Percentiles rank a stretch among this genome's conserved stretches.
phyloP scores from a whole-genome alignment of 352 stramenopile genomes.

The Globisporangium irregulare region DNA sequence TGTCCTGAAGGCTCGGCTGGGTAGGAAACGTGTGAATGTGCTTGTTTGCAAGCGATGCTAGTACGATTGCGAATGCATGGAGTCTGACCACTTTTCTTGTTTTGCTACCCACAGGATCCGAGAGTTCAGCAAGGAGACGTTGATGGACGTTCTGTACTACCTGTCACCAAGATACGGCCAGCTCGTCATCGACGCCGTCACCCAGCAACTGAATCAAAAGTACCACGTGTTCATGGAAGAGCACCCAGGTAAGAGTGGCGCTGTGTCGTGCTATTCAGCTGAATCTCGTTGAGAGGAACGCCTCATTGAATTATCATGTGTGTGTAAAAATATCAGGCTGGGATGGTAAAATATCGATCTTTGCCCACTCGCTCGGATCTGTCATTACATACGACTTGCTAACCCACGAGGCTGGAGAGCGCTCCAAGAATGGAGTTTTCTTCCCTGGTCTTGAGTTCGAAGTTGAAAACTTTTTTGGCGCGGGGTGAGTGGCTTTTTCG shows the following conservation, averaged over 20 bases:
- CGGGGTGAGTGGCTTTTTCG: constrained; percentile 40
- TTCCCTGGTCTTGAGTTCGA: constrained; percentile 83
- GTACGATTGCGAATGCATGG: background rate
- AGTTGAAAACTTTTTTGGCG: constrained; percentile 85
- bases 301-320: background rate
- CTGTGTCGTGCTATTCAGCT: background rate
- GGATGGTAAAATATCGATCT: constrained; percentile 88
- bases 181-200: constrained; percentile 90
- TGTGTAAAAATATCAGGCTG: constrained; percentile 37
- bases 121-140: constrained; percentile 92
- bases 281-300: background rate
- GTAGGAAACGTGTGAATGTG: constrained; percentile 26
- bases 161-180: constrained; percentile 89
- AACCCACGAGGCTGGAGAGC: constrained; percentile 63
- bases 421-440: constrained; percentile 60
- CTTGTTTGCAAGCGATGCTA: background rate
- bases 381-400: constrained; percentile 93
- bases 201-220: constrained; percentile 85
- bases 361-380: constrained; percentile 87
- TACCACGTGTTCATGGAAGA: constrained; percentile 89
- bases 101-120: constrained; percentile 55
- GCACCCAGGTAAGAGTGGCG: constrained; percentile 47
- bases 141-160: constrained; percentile 95
- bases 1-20: constrained; percentile 67
- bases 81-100: background rate